Percentiles rank a stretch among this genome's conserved stretches.
Evolutionary conservation across 768 basidiomycete species (phyloP).

Genomic region (Leccinum incarnatum): DNA sequence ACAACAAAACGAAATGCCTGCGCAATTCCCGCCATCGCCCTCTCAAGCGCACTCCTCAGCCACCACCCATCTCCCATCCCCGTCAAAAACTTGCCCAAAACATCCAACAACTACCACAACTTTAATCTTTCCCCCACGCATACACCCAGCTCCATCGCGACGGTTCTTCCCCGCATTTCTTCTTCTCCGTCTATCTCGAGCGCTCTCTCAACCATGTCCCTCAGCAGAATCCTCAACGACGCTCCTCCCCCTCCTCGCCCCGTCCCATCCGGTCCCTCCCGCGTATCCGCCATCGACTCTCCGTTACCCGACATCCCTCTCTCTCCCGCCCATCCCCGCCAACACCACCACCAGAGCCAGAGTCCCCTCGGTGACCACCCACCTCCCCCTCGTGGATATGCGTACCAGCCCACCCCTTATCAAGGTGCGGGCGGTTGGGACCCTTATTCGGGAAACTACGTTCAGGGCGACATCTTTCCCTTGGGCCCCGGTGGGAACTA

Average conservation of each 20-base stretch:
- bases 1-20: constrained; percentile 37
- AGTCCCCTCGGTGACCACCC: constrained; percentile 31
- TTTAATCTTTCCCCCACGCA: not conserved
- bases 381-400: constrained; percentile 32
- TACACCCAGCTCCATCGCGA: not conserved
- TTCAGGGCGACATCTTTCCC: constrained; percentile 37
- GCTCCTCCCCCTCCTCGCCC: constrained; percentile 47
- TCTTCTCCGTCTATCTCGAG: not conserved
- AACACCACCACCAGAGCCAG: constrained; percentile 30
- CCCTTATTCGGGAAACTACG: constrained; percentile 36
- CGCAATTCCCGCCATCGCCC: constrained; percentile 33
- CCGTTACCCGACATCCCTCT: constrained; percentile 2
- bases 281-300: constrained; percentile 21
- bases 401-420: constrained; percentile 38
- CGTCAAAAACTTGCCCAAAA: not conserved
- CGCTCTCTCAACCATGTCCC: constrained; percentile 53
- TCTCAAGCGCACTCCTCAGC: constrained; percentile 18
- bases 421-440: constrained; percentile 42
- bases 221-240: constrained; percentile 78
- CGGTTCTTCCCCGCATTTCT: not conserved
- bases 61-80: constrained; percentile 8
- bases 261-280: constrained; percentile 23
- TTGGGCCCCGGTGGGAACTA: constrained; percentile 37
- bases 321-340: constrained; percentile 20
- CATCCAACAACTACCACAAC: not conserved